A percentile compares a stretch with the other conserved stretches of the same genome.
Evolutionary conservation across 768 basidiomycete genomes (phyloP).

Genomic region (Sutorius australiensis): DNA sequence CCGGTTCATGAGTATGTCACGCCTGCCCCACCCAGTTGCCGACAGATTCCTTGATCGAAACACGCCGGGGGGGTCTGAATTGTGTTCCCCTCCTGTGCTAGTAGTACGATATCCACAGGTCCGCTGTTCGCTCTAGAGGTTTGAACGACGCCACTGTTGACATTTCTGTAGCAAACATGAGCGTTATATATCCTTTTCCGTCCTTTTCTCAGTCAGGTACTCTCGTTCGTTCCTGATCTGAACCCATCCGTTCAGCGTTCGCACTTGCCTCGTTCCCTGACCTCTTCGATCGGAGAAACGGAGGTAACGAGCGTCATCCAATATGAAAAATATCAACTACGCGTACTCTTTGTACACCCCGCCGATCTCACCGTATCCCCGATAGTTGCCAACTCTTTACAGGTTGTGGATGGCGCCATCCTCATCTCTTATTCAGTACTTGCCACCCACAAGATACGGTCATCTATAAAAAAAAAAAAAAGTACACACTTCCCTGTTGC

Average conservation of each 20-base stretch:
- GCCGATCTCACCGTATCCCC: neutral
- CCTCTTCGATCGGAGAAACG: slow-evolving; percentile 17
- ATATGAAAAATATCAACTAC: slow-evolving; percentile 10
- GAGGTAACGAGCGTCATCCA: slow-evolving; percentile 15
- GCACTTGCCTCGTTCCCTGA: neutral
- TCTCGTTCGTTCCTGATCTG: slow-evolving; percentile 16
- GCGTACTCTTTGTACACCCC: neutral
- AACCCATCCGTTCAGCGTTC: neutral
- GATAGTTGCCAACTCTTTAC: too few species aligned
- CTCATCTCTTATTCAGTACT: neutral
- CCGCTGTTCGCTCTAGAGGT: neutral
- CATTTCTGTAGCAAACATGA: slow-evolving; percentile 11
- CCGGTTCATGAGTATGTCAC: slow-evolving; percentile 22
- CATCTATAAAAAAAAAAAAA: neutral
- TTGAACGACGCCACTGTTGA: neutral
- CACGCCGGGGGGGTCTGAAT: slow-evolving; percentile 8
- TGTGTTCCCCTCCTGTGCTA: neutral
- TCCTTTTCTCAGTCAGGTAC: slow-evolving; percentile 2
- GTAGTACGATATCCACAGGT: neutral
- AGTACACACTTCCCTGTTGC: neutral
- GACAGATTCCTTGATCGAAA: slow-evolving; percentile 10
- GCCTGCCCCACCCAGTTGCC: slow-evolving; percentile 7
- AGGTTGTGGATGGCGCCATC: too few species aligned
- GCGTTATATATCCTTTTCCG: slow-evolving; percentile 18
- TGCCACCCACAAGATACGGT: neutral